These are phyloP conservation scores for Cyberlindnera euphorbiae DNA, from an alignment of 805 yeast species.

Conservation along the genomic window DNA sequence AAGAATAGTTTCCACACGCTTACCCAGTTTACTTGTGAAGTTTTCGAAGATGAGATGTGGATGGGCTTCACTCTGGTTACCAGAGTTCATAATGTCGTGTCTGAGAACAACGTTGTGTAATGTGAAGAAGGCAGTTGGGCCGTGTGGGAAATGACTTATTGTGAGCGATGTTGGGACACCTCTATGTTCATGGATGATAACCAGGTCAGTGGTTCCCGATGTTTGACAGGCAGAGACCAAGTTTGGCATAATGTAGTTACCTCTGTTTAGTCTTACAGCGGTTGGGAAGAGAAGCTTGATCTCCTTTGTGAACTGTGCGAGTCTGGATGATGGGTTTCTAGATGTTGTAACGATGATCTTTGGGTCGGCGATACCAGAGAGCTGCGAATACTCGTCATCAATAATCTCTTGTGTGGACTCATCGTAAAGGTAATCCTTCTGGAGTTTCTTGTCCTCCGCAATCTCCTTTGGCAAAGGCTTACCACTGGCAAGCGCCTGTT, in stretches of 20 bases:
- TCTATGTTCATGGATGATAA: constrained; percentile 91
- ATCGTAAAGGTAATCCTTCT: constrained; percentile 80
- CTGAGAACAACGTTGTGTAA: constrained; percentile 90
- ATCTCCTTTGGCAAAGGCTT: constrained; percentile 85
- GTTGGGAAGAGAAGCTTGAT: constrained; percentile 86
- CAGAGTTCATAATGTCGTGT: constrained; percentile 83
- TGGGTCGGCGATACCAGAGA: constrained; percentile 88
- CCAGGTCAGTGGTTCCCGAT: constrained; percentile 77
- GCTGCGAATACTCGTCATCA: constrained; percentile 88
- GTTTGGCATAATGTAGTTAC: constrained; percentile 82
- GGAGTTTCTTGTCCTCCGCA: constrained; percentile 80
- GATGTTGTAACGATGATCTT: constrained; percentile 89
- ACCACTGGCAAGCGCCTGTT: constrained; percentile 87
- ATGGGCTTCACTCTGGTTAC: constrained; percentile 84
- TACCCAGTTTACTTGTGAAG: constrained; percentile 75
- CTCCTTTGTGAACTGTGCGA: constrained; percentile 91
- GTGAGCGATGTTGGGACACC: constrained; percentile 97
- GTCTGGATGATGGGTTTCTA: constrained; percentile 79
- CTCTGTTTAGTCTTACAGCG: constrained; percentile 84
- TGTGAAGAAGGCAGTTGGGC: constrained; percentile 93
- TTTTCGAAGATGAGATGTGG: constrained; percentile 94
- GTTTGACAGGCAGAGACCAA: constrained; percentile 78
- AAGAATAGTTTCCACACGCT: constrained; percentile 72
- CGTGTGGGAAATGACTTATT: constrained; percentile 93
- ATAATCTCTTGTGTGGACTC: constrained; percentile 62